Evolutionary conservation across 1,284 basidiomycete genomes (phyloP).

Genomic region (Papiliotrema flavescens): DNA sequence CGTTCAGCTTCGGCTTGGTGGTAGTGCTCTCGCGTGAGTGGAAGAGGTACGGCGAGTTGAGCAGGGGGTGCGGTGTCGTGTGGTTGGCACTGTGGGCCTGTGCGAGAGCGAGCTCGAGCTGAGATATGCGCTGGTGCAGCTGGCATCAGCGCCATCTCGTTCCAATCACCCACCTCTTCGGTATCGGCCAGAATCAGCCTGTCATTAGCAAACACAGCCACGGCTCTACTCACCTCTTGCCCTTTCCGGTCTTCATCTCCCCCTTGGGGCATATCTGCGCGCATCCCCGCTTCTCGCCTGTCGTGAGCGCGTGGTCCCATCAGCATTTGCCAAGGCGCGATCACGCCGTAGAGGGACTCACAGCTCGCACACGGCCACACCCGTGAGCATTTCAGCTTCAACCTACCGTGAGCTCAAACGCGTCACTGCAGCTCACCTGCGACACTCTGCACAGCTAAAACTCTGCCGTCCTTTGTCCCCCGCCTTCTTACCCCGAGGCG

Average conservation of each 20-base stretch:
- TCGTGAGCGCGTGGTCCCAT: not conserved
- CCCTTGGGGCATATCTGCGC: slow-evolving; percentile 46
- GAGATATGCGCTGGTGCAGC: slow-evolving; percentile 39
- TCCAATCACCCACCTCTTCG: slow-evolving; percentile 26
- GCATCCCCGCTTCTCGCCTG: slow-evolving; percentile 42
- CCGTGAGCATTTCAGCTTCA: slow-evolving; percentile 44
- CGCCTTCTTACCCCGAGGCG: not conserved
- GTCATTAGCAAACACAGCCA: not conserved
- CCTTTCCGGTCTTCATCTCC: slow-evolving; percentile 40
- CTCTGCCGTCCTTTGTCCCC: slow-evolving; percentile 13
- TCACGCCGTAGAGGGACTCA: slow-evolving; percentile 5
- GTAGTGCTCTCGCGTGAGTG: slow-evolving; percentile 20
- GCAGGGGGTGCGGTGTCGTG: slow-evolving; percentile 32
- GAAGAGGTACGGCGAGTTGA: slow-evolving; percentile 32
- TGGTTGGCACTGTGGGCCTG: slow-evolving; percentile 27
- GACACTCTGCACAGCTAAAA: slow-evolving; percentile 42
- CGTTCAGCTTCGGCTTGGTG: not conserved
- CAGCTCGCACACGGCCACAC: slow-evolving; percentile 45
- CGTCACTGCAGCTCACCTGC: slow-evolving; percentile 22
- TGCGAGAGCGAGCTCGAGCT: slow-evolving; percentile 42
- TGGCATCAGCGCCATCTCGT: slow-evolving; percentile 2
- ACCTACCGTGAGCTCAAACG: slow-evolving; percentile 10
- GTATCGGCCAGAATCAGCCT: slow-evolving; percentile 46
- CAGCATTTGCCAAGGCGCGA: no score
- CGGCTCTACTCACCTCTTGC: slow-evolving; percentile 34